These are phyloP conservation scores for Elsinoe australis DNA, from an alignment of 2,329 filamentous ascomycete genomes.

Conservation along the genomic window DNA sequence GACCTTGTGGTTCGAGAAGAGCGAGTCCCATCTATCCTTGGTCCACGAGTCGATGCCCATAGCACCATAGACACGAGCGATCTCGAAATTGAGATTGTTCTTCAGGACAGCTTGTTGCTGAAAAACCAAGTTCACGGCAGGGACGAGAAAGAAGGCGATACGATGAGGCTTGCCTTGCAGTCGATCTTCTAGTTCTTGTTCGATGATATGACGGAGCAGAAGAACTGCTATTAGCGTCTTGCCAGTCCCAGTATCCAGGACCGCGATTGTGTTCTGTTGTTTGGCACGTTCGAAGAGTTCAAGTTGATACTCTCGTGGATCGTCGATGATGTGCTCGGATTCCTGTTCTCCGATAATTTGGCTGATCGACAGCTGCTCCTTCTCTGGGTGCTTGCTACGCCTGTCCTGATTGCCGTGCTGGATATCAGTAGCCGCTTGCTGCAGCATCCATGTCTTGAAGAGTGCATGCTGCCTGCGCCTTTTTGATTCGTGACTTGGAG, in stretches of 20 bases:
- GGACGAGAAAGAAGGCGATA: conserved; percentile 75
- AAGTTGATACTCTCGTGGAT: conserved; percentile 80
- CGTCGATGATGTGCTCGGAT: conserved; percentile 56
- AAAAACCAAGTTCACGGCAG: conserved; percentile 81
- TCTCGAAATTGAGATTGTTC: conserved; percentile 68
- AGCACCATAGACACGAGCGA: conserved; percentile 67
- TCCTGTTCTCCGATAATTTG: conserved; percentile 48
- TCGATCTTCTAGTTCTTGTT: conserved; percentile 67
- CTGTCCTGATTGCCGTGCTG: conserved; percentile 34
- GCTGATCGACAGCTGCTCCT: conserved; percentile 45
- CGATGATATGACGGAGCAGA: conserved; percentile 66
- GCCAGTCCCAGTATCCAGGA: conserved; percentile 88
- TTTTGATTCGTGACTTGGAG: background rate
- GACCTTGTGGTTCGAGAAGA: conserved; percentile 62
- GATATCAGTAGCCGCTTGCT: conserved; percentile 38
- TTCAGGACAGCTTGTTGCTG: conserved; percentile 80
- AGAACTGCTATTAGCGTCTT: conserved; percentile 95
- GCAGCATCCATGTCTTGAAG: conserved; percentile 38
- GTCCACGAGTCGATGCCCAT: conserved; percentile 57
- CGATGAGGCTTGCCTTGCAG: conserved; percentile 52
- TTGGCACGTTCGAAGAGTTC: conserved; percentile 89
- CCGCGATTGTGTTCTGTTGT: conserved; percentile 77
- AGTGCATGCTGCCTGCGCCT: conserved; percentile 35
- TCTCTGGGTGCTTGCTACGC: conserved; percentile 34
- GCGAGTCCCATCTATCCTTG: conserved; percentile 51